phyloP scores from a whole-genome alignment of 2,329 filamentous ascomycete species.

The Amesomyces nigricolor region DNA sequence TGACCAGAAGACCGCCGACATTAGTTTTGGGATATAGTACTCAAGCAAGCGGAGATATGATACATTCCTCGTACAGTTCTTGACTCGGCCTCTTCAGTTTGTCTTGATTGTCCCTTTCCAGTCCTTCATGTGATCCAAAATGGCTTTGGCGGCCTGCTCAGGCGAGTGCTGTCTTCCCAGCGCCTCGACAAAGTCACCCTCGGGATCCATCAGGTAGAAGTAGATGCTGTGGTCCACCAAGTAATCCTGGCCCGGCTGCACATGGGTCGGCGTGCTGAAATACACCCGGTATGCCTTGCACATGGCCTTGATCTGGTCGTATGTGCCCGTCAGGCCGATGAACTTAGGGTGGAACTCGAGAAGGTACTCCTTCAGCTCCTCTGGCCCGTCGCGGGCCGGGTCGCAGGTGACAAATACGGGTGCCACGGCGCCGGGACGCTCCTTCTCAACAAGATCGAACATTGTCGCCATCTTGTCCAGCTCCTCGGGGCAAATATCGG shows the following conservation, averaged over 20 bases:
- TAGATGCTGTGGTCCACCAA: conserved; percentile 98
- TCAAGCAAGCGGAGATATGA: conserved; percentile 13
- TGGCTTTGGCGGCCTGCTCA: conserved; percentile 75
- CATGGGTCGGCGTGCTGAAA: conserved; percentile 84
- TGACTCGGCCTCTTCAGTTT: conserved; percentile 6
- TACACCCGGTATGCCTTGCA: conserved; percentile 97
- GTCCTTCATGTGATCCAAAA: conserved; percentile 75
- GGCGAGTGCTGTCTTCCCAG: conserved; percentile 92
- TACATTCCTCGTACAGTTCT: conserved; percentile 10
- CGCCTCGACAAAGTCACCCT: conserved; percentile 96
- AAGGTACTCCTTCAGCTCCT: conserved; percentile 79
- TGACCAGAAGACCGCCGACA: not conserved
- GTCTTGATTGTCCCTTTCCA: conserved; percentile 36
- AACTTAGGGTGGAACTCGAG: conserved; percentile 84
- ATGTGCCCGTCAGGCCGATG: conserved; percentile 84
- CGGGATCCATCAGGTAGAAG: conserved; percentile 98
- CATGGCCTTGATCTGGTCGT: conserved; percentile 86
- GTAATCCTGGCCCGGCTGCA: conserved; percentile 93
- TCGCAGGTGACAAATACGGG: conserved; percentile 96
- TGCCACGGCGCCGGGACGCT: conserved; percentile 50
- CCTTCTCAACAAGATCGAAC: conserved; percentile 65
- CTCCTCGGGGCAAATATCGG: conserved; percentile 97
- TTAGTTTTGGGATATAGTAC: not conserved
- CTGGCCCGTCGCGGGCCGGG: conserved; percentile 81
- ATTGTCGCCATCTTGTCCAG: conserved; percentile 99